phyloP scores from a whole-genome alignment of 805 yeast genomes.

The Hagleromyces aurorensis region DNA sequence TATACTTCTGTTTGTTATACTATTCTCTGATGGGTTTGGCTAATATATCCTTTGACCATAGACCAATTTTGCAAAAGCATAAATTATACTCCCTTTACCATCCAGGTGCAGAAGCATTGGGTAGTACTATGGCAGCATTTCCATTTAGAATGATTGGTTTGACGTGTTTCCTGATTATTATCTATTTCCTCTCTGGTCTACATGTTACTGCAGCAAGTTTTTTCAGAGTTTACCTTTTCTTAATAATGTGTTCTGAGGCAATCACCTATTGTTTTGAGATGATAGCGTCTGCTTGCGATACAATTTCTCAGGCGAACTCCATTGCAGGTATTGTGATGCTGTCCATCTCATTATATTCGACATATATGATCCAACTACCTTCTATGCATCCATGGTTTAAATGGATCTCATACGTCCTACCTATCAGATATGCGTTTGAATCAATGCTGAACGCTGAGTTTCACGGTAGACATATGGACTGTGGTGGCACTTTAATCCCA shows the following conservation, averaged over 20 bases:
- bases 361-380: conserved; percentile 52
- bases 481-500: conserved; percentile 40
- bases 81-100: conserved; percentile 63
- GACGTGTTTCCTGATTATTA: conserved; percentile 38
- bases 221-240: conserved; percentile 42
- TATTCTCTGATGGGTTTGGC: conserved; percentile 43
- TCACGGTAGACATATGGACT: conserved; percentile 33
- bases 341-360: conserved; percentile 46
- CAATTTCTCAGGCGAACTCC: conserved; percentile 47
- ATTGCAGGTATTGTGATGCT: conserved; percentile 46
- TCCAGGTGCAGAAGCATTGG: conserved; percentile 67
- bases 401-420: conserved; percentile 50
- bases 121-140: conserved; percentile 50
- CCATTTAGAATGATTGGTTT: conserved; percentile 49
- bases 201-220: conserved; percentile 44
- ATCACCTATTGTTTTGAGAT: conserved; percentile 39
- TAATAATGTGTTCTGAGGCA: conserved; percentile 19
- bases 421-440: conserved; percentile 50
- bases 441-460: conserved; percentile 58
- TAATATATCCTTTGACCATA: conserved; percentile 41
- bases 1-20: conserved; percentile 53
- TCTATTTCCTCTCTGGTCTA: conserved; percentile 51
- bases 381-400: conserved; percentile 59
- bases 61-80: conserved; percentile 63
- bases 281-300: conserved; percentile 42